A percentile compares a stretch with the other conserved stretches of the same genome.
Conservation (phyloP, 768 basidiomycete species). For the Amanita pseudoporphyria region DNA sequence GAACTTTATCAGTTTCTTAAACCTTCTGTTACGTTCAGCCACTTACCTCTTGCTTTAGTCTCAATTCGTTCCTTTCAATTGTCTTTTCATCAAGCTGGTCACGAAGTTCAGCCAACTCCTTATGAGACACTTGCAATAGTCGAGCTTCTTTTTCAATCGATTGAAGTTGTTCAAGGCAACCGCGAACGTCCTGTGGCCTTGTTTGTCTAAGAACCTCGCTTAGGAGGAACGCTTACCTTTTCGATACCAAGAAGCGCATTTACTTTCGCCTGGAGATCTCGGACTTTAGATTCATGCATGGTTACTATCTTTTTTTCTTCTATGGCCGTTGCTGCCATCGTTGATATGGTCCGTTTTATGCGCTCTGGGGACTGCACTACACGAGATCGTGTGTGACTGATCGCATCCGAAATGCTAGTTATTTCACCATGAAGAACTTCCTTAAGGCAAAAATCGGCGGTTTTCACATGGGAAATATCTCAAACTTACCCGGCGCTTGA, state of each 20-base stretch:
- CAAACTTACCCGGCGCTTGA: constrained; percentile 49
- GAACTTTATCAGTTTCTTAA: not conserved
- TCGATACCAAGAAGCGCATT: constrained; percentile 64
- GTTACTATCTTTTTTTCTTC: constrained; percentile 65
- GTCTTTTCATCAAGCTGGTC: constrained; percentile 63
- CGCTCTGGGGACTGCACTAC: constrained; percentile 91
- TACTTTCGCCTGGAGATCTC: constrained; percentile 71
- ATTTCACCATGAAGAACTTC: constrained; percentile 57
- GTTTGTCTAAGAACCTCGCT: constrained; percentile 4
- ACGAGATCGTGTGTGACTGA: constrained; percentile 55
- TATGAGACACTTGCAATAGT: constrained; percentile 53
- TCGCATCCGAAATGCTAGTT: constrained; percentile 45
- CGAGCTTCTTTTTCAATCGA: constrained; percentile 59
- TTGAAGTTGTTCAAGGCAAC: constrained; percentile 69
- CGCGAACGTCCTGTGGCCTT: constrained; percentile 51
- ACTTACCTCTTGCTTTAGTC: constrained; percentile 57
- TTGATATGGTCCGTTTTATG: constrained; percentile 69
- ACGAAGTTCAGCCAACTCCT: constrained; percentile 58
- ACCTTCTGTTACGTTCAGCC: not conserved
- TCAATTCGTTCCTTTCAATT: constrained; percentile 65
- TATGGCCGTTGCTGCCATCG: constrained; percentile 58
- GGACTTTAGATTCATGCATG: constrained; percentile 59
- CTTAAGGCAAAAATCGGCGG: constrained; percentile 19
- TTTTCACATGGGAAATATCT: not conserved
- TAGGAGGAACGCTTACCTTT: constrained; percentile 34